Conservation (phyloP, 768 basidiomycete genomes). For the Tephrocybe sp. region DNA sequence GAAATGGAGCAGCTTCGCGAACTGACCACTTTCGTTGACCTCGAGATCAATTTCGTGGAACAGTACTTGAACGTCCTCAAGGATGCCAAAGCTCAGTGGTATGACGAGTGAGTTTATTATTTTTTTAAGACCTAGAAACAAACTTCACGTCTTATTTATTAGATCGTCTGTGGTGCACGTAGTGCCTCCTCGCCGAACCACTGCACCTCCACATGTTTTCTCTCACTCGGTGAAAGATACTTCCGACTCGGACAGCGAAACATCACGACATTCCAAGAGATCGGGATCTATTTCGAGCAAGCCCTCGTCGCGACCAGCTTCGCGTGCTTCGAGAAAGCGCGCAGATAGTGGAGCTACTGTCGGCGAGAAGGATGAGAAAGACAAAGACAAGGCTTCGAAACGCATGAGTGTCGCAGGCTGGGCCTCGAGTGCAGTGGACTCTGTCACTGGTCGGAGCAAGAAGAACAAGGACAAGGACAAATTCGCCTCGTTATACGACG, state of each 20-base stretch:
- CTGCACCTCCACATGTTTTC: conserved; percentile 16
- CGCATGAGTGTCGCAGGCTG: conserved; percentile 59
- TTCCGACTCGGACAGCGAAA: conserved; percentile 36
- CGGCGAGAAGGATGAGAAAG: conserved; percentile 33
- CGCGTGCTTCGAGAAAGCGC: conserved; percentile 64
- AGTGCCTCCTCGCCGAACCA: conserved; percentile 13
- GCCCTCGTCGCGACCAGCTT: conserved; percentile 52
- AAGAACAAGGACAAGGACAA: conserved; percentile 60
- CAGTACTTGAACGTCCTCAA: conserved; percentile 73
- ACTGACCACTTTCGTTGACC: conserved; percentile 68
- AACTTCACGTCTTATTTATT: neutral
- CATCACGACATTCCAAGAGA: conserved; percentile 31
- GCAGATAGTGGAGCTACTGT: conserved; percentile 53
- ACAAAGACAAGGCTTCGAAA: conserved; percentile 34
- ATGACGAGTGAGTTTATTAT: conserved; percentile 44
- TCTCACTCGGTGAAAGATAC: conserved; percentile 13
- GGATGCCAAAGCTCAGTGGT: conserved; percentile 70
- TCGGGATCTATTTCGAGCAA: conserved; percentile 43
- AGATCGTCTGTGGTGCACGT: conserved; percentile 12
- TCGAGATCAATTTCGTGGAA: conserved; percentile 71
- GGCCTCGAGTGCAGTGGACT: conserved; percentile 66
- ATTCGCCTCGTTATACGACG: conserved; percentile 53
- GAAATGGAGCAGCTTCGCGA: conserved; percentile 74
- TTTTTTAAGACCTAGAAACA: neutral
- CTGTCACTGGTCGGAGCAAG: conserved; percentile 52